A percentile compares a stretch with the other conserved stretches of the same genome.
Conservation (phyloP, 495 filamentous ascomycete species). For the Coniosporium apollinis region DNA sequence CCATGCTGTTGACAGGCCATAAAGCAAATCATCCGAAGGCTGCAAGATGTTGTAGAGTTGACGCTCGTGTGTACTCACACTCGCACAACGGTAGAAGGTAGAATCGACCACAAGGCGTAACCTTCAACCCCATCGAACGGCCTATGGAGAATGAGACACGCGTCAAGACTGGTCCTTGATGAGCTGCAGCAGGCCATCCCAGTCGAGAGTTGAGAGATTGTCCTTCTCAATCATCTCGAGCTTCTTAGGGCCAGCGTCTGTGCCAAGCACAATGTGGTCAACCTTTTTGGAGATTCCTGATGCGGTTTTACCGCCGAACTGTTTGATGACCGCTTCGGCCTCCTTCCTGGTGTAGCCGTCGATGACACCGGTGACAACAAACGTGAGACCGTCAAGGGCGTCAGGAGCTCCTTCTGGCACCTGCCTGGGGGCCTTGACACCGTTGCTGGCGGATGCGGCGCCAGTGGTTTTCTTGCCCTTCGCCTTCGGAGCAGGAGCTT, state of each 20-base stretch:
- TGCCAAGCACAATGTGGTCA: constrained; percentile 1
- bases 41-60: no score
- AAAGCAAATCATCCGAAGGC: no score
- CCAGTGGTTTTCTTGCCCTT: constrained; percentile 13
- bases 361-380: neutral
- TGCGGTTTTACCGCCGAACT: neutral
- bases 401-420: constrained; percentile 8
- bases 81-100: constrained; percentile 1
- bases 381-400: constrained; percentile 2
- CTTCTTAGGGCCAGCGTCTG: neutral
- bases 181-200: neutral
- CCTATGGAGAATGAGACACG: no score
- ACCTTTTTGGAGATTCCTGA: constrained; percentile 1
- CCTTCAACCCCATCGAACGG: no score
- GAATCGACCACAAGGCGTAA: no score
- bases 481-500: constrained; percentile 8
- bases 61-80: no score
- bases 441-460: constrained; percentile 13
- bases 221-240: constrained; percentile 1
- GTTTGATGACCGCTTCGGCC: neutral
- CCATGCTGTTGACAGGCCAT: no score
- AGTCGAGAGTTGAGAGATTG: neutral
- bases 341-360: constrained; percentile 1
- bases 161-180: neutral
- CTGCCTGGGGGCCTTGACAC: constrained; percentile 15